phyloP scores from a whole-genome alignment of 768 basidiomycete species.

The Hemileccinum impolitum region DNA sequence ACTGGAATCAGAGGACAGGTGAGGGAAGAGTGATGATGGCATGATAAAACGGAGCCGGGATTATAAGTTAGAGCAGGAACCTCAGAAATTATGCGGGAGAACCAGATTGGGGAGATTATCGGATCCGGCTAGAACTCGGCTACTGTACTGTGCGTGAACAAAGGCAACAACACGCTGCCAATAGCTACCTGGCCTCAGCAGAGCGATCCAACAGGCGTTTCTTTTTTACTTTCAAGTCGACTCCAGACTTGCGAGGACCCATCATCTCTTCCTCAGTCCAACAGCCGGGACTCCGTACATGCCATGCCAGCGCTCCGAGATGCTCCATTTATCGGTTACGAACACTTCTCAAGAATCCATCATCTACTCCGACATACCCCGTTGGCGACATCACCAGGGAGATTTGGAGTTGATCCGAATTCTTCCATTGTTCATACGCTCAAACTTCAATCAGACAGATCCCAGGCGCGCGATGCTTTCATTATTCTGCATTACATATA shows the following conservation, averaged over 20 bases:
- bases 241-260: too few species aligned
- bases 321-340: neutral
- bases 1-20: conserved; percentile 24
- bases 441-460: conserved; percentile 4
- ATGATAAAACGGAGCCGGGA: conserved; percentile 12
- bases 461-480: conserved; percentile 10
- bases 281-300: conserved; percentile 6
- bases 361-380: conserved; percentile 11
- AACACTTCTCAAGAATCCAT: neutral
- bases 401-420: too few species aligned
- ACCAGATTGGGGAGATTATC: conserved; percentile 34
- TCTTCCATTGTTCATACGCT: neutral
- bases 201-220: neutral
- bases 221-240: neutral
- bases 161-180: too few species aligned
- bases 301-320: neutral
- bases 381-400: neutral
- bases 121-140: conserved; percentile 21
- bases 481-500: conserved; percentile 23
- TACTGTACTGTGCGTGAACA: too few species aligned
- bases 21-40: conserved; percentile 26
- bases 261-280: too few species aligned
- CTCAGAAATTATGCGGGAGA: conserved; percentile 19
- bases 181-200: neutral
- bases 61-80: conserved; percentile 26